Evolutionary conservation across 495 filamentous ascomycete species (phyloP), one percentile per base, ranked within the genome.

Genomic region (Lasiosphaeris hirsuta): DNA sequence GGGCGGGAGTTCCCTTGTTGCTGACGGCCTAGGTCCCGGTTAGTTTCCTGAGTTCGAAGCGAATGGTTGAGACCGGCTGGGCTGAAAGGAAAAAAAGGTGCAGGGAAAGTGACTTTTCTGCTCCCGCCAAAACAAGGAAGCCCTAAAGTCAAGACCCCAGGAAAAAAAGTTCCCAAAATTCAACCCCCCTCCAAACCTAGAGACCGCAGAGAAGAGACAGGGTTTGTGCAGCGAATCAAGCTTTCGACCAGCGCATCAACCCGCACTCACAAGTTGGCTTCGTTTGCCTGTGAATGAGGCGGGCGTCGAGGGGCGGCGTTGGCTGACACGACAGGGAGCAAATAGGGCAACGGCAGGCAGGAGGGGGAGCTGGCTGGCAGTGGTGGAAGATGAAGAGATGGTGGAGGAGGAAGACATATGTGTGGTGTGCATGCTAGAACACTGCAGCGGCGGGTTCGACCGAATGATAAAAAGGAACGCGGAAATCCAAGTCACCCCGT

Each of bases 1-100:
- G 57, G 51, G 65, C 65, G 68, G 65, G 68, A 66, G 63, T 62
- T 70, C 66, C 66, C 62, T 71, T 66, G 53, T 59, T 63, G 54
- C 63, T 65, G 59, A 60, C 55, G 65, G 59, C 58, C 58, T 65
- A 54, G 64, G 56, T 63, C 59, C 61, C 47, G 45, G 44, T 48
- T 57, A 57, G 45, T 41, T 36, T 60, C 23, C 48, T 64, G 62
- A 51, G 49, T 34, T 56, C 42, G 56, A 63, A 60, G 58, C 57
- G 53, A 60, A 51, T 35, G 39, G 54, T 40, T 38, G 44, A 37
- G 30, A 42, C 47, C 36, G 41, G 41, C 33, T 53, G 50, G 36
- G 23, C 50, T 50, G 44, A 50, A 49, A 50, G 43, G 30, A 37
- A 47, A 54, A 48, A 53, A 37, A 14, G 23, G 17, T 56, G 52